A percentile compares a stretch with the other conserved stretches of the same genome.
phyloP scores from a whole-genome alignment of 441 rosid species.

The Cnidoscolus chayamansa region DNA sequence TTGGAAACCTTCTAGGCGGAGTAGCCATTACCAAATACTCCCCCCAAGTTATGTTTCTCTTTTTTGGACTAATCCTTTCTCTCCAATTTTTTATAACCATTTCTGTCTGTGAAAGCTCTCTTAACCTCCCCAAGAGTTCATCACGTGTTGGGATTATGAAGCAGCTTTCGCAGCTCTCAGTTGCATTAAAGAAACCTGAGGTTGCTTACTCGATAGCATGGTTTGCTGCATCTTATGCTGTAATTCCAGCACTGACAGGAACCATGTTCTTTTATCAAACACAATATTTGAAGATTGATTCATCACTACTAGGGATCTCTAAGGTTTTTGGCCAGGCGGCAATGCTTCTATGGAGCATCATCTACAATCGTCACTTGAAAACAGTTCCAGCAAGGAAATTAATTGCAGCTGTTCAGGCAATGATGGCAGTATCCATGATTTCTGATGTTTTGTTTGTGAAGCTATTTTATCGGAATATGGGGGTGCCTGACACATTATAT shows the following conservation, averaged over 20 bases:
- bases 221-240: slow-evolving; percentile 70
- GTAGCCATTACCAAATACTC: slow-evolving; percentile 47
- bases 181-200: slow-evolving; percentile 55
- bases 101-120: slow-evolving; percentile 48
- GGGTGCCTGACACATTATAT: slow-evolving; percentile 57
- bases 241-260: slow-evolving; percentile 69
- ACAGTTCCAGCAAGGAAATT: slow-evolving; percentile 55
- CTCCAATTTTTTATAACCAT: slow-evolving; percentile 62
- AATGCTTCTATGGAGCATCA: slow-evolving; percentile 74
- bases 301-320: slow-evolving; percentile 67
- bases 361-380: slow-evolving; percentile 54
- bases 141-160: slow-evolving; percentile 47
- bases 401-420: slow-evolving; percentile 57
- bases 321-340: slow-evolving; percentile 79
- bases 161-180: slow-evolving; percentile 56
- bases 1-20: slow-evolving; percentile 80
- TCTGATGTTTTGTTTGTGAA: slow-evolving; percentile 67
- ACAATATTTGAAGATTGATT: slow-evolving; percentile 48
- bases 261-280: slow-evolving; percentile 95
- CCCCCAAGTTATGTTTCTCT: slow-evolving; percentile 48
- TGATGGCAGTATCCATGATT: slow-evolving; percentile 55
- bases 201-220: slow-evolving; percentile 61
- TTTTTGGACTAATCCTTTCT: slow-evolving; percentile 45
- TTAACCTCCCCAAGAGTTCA: slow-evolving; percentile 54
- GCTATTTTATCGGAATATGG: slow-evolving; percentile 55